Evolutionary conservation across 768 basidiomycete species (phyloP), one percentile per base, ranked within the genome.

Genomic region (Xerocomellus amylosporus): DNA sequence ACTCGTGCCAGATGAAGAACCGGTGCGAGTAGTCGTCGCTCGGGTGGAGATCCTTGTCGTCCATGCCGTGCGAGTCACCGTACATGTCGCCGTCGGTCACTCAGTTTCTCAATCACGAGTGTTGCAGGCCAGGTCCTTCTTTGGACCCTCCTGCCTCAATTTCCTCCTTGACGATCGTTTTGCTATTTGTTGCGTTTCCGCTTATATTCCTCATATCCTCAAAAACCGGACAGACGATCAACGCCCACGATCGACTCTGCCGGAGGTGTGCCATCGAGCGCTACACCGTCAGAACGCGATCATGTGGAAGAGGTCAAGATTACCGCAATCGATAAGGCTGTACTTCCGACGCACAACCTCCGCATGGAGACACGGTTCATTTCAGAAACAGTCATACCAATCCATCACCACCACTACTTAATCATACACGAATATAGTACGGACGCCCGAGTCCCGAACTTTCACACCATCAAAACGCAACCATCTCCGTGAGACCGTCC

Each of bases 1-100:
- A 93, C 69, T 93, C 90, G 68, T 91, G 89, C 88, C 88, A 93
- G 60, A 90, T 91, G 74, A 91, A 93, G 73, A 89, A 91, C 17
- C 86, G 76, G 66, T 88, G 86, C 55, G 79, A 87, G 71, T 88
- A 87, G 72, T 92, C 90, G 66, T 92, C 89, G 60, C 81, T 75
- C 26, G 90, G 89, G 64, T 90, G 89, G 40, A 91, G 76, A 65
- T 91, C 88, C 52, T 67, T 74, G 50, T 75, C 62, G 50, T 82
- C 80, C 80, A 82, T 81, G 24, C 2, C 24, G 24, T 24, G 24
- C 24, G 24, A 15, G 60, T n/a, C n/a, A n/a, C n/a, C n/a, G n/a
- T n/a, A n/a, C n/a, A n/a, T n/a, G n/a, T n/a, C n/a, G n/a, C n/a
- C n/a, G n/a, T n/a, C n/a, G n/a, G n/a, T n/a, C n/a, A n/a, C n/a